Evolutionary conservation across 1,284 basidiomycete species (phyloP).

Genomic region (Cutaneotrichosporon sp.): DNA sequence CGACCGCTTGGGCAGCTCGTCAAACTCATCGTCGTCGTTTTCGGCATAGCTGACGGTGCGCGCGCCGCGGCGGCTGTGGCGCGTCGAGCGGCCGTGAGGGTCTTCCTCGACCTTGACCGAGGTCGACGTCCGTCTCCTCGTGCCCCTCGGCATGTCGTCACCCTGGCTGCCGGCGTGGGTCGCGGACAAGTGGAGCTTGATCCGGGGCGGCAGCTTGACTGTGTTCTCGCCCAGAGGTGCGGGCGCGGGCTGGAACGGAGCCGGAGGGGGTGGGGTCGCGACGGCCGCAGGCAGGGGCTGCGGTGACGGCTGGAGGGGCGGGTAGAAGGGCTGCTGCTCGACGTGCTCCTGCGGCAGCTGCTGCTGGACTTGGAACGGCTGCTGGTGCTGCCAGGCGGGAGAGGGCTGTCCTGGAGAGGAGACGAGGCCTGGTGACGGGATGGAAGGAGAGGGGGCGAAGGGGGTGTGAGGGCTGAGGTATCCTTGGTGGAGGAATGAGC

Average conservation of each 20-base stretch:
- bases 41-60: slow-evolving; percentile 23
- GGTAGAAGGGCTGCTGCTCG: not conserved
- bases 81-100: slow-evolving; percentile 3
- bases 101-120: not conserved
- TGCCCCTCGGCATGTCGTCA: slow-evolving; percentile 6
- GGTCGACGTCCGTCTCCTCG: slow-evolving; percentile 10
- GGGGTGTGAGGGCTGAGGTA: slow-evolving; percentile 6
- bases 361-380: slow-evolving; percentile 4
- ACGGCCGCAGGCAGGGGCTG: slow-evolving; percentile 1
- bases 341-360: slow-evolving; percentile 9
- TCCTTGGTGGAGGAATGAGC: not conserved
- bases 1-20: slow-evolving; percentile 15
- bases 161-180: not conserved
- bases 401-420: not conserved
- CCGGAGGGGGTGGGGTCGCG: not conserved
- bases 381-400: slow-evolving; percentile 7
- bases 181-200: slow-evolving; percentile 23
- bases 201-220: slow-evolving; percentile 2
- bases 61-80: slow-evolving; percentile 5
- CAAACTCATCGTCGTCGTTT: slow-evolving; percentile 30
- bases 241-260: not conserved
- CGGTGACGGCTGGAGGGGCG: not conserved
- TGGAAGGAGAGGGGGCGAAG: not conserved
- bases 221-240: not conserved
- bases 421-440: not conserved